Base-by-base conservation (phyloP, 352 stramenopile species). In the Pythium periplocum region DNA sequence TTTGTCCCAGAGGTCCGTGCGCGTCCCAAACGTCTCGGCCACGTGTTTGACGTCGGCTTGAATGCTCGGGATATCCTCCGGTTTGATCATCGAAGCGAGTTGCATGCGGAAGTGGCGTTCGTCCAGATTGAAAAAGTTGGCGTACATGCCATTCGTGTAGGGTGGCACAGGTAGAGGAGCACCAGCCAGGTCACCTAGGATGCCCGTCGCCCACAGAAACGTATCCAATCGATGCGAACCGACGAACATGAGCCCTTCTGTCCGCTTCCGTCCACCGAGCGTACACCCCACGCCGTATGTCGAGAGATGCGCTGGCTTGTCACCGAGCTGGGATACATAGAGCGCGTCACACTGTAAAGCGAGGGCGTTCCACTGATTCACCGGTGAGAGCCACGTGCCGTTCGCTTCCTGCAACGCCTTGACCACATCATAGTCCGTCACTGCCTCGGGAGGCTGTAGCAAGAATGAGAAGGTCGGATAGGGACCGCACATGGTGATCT, bases 361-460 rank as follows among this genome's bases (percentile, higher is more conserved):
- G 11, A 68, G 48, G 11, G 55, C 61, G 47, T 68, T 68, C 61
- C 61, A 68, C 61, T 55, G 44, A 43, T 68, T 68, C 37, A 41
- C 10, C 10, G 32, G 8, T 12, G 39, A 36, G 32, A 59, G 7
- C 17, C 61, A 54, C 9, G 43, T 54, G 36, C 51, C 55, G 45
- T 61, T 59, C 45, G 48, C 46, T 4, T 56, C 51, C 12, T 39
- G 45, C n/a, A 68, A 51, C 6, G 48, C 41, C 47, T 51, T 31
- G 11, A 42, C 48, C 36, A 68, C 36, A 43, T 68, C 61, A 38
- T 58, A 56, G 41, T 59, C 51, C 1, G 61, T 68, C 39, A 62
- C 37, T 8, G 30, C 45, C 37, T 68, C 61, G 31, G 52, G 55
- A 7, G 53, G 59, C 30, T 55, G 12, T 11, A 51, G 41, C 12